A percentile compares a stretch with the other conserved stretches of the same genome.
These are phyloP conservation scores for Eustoma russellianum DNA, from an alignment of 257 asterid species.

Conservation along the genomic window DNA sequence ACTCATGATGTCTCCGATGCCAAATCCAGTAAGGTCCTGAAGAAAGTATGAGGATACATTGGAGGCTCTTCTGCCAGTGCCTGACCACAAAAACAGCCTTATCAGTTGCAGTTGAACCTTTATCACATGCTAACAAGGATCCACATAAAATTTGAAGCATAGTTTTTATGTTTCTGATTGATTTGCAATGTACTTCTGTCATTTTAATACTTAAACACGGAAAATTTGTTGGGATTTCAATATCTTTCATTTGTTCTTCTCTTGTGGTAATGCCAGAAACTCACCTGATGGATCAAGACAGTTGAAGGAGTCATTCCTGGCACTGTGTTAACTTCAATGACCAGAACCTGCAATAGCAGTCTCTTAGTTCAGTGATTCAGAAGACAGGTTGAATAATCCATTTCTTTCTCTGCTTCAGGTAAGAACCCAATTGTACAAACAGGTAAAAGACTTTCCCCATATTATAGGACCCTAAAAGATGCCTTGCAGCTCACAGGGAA, in stretches of 20 bases:
- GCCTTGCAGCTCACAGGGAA: too few relatives aligned
- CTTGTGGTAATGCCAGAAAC: background rate
- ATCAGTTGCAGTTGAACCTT: background rate
- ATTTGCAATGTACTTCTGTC: too few relatives aligned
- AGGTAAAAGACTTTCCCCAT: too few relatives aligned
- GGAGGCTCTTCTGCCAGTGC: slow-evolving; percentile 85
- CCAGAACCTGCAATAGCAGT: slow-evolving; percentile 43
- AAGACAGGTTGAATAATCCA: too few relatives aligned
- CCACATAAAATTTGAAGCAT: background rate
- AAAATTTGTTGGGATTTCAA: too few relatives aligned
- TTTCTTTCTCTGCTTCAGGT: too few relatives aligned
- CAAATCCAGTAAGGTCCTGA: slow-evolving; percentile 66
- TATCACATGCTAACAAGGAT: too few relatives aligned
- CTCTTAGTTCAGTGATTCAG: too few relatives aligned
- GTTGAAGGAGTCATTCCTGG: slow-evolving; percentile 98
- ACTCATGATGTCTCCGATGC: slow-evolving; percentile 36
- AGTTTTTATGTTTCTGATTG: too few relatives aligned
- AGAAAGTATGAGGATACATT: slow-evolving; percentile 67
- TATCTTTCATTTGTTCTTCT: background rate
- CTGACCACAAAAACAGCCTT: slow-evolving; percentile 19
- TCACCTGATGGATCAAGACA: slow-evolving; percentile 84
- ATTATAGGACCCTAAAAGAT: too few relatives aligned
- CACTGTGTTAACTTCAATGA: slow-evolving; percentile 79
- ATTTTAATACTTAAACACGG: too few relatives aligned
- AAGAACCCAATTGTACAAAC: too few relatives aligned